Evolutionary conservation across 805 yeast genomes (phyloP).

Genomic region (Sugiyamaella qingdaonensis): DNA sequence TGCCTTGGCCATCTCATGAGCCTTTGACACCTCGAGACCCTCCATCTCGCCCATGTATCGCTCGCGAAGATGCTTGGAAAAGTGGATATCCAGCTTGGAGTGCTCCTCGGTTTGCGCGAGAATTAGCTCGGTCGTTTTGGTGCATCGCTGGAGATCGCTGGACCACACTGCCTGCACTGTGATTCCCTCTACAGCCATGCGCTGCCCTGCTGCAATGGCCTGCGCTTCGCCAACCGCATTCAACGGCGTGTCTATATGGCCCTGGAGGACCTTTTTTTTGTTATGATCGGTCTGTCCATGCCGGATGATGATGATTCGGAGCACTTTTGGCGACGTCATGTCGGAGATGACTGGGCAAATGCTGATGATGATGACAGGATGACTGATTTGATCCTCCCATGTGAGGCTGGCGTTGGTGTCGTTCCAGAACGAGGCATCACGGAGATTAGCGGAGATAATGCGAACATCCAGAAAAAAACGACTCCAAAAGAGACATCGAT

Average conservation of each 20-base stretch:
- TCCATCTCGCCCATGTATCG: conserved; percentile 75
- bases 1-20: conserved; percentile 45
- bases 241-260: conserved; percentile 64
- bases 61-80: conserved; percentile 55
- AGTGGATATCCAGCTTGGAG: conserved; percentile 25
- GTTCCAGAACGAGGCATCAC: neutral
- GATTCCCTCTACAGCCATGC: conserved; percentile 33
- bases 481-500: too few relatives aligned
- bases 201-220: conserved; percentile 50
- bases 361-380: neutral
- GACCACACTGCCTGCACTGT: conserved; percentile 45
- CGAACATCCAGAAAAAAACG: too few relatives aligned
- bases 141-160: conserved; percentile 45
- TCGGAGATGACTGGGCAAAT: neutral
- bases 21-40: conserved; percentile 68
- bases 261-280: conserved; percentile 65
- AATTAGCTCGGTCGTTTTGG: conserved; percentile 52
- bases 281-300: conserved; percentile 86
- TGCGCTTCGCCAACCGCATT: conserved; percentile 61
- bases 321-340: neutral
- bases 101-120: conserved; percentile 25
- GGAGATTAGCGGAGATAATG: too few relatives aligned
- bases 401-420: neutral
- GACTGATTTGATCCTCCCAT: neutral
- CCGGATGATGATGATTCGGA: conserved; percentile 48